Base-by-base conservation (phyloP, 257 asterid species). In the Fraxinus cuspidata region DNA sequence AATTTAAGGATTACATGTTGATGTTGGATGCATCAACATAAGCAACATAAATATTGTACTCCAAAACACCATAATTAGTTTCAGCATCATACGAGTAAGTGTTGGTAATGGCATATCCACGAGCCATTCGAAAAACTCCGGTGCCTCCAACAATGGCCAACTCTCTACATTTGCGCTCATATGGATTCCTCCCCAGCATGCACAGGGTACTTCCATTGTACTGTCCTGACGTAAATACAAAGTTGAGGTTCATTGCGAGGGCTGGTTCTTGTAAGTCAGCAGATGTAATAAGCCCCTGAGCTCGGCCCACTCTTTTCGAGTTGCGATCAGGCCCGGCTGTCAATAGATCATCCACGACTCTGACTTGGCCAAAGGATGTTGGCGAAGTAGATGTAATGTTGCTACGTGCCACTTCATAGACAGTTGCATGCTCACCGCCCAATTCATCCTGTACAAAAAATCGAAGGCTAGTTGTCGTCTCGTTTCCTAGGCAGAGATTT, bases 91-190 rank as follows among this genome's bases (percentile, higher is more conserved):
- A 25, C 0, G 65, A 75, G 25, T 75, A 75, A 25, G 58, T 69
- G n/a, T 7, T 68, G 3, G 53, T 47, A 5, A 74, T 69, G 40
- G 29, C 77, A 44, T 29, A 16, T 11, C 82, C 82, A 19, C 53
- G 73, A 0, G 74, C 82, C 29, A 79, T 9, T 8, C 15, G 42
- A 23, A 79, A 73, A 16, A 28, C 71, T 1, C 78, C 82, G 0
- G 82, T 79, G 11, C 74, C 65, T n/a, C 65, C 65, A 56, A 56
- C 65, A 7, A 56, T 21, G 27, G 65, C 28, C 65, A 56, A n/a
- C 65, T 56, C 65, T 19, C 65, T 56, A 9, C 7, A 53, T 53
- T n/a, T 2, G 27, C 4, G 19, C 0, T 7, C 64, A 1, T 19
- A 5, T 16, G 64, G 64, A 53, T 53, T 53, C 9, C 64, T 53